Base-by-base conservation (phyloP, 2,329 filamentous ascomycete genomes). In the Cladosporium cucumerinum region DNA sequence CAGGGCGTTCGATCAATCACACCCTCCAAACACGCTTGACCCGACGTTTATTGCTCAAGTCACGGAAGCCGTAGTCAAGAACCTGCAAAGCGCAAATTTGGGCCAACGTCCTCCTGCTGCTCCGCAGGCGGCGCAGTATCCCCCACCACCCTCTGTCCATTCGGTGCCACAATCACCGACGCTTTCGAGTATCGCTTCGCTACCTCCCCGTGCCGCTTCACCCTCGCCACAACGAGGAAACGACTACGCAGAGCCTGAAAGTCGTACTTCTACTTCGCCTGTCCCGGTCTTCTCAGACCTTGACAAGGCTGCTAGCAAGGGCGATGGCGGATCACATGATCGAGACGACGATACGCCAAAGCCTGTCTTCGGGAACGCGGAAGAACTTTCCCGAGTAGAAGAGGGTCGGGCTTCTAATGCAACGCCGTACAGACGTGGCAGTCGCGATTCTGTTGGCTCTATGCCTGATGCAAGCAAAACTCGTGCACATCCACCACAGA, bases 31-130 rank as follows among this genome's bases (percentile, higher is more conserved):
- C n/a, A 39, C 79, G 8, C 49, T 89, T 14, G 83, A 87, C 60
- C 86, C 86, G 2, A 84, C 86, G 8, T 78, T 89, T 25, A 81
- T 89, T 59, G 82, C 85, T 57, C 83, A 79, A 64, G 82, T 86
- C 28, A 84, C 85, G 1, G 82, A 86, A 73, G 84, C 87, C 65
- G 81, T 82, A 36, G 80, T 80, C 70, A 79, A 74, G 66, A 68
- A 70, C 32, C 63, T 75, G 26, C 69, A 75, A 63, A 66, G 65
- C 26, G 69, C 68, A 66, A 59, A 34, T 14, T 46, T 64, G 54
- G 52, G 23, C 23, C 55, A 57, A 28, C 46, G 34, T 7, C 30
- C 62, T 23, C 57, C 62, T 51, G 59, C 32, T 26, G 46, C 32
- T n/a, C 14, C 48, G 16, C 60, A 54, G 16, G 5, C 60, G 14